Evolutionary conservation across 2,329 filamentous ascomycete species (phyloP), one percentile per base, ranked within the genome.

Genomic region (Penicillium digitatum): DNA sequence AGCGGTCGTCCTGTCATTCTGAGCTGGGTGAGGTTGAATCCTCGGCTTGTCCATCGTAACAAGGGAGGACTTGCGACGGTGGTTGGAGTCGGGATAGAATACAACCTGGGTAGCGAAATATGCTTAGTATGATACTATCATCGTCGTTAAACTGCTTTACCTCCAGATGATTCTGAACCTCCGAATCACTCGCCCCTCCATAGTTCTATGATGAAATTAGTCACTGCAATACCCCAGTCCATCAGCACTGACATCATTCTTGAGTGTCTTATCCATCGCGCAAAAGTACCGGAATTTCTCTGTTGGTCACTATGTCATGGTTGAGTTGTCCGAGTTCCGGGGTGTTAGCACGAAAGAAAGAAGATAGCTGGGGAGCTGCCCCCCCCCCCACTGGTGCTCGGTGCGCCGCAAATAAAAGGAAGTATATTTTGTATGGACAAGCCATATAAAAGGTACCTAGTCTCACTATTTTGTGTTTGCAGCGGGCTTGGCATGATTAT

Each of bases 21-120:
- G 59, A 52, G 72, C 72, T 59, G 72, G 56, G 14, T 74, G 68
- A 24, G 72, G 70, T 29, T 69, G 67, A 32, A 77, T 65, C 29
- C 66, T 67, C 22, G 74, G 67, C 55, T 76, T 69, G 29, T 78
- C 74, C 45, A 71, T 68, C 48, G 73, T 71, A 32, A 80, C 80
- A 20, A 86, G 74, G 3, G 84, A 86, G 20, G 84, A 84, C 72
- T 83, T 83, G 62, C 84, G 81, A 52, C 83, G 80, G 58, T 81
- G 79, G 45, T 69, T 74, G 55, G 68, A 75, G 52, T 80, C 77
- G 43, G 75, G 73, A 63, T 80, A 79, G 66, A 86, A 83, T 48
- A 82, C 74, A 44, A 87, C 82, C 80, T 86, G 63, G 16, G 18
- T 46, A 22, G 40, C 40, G 39, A 31, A n/a, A 45, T 45, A 31